Conservation (phyloP, 2,329 filamentous ascomycete genomes). For the Metarhizium humberi region DNA sequence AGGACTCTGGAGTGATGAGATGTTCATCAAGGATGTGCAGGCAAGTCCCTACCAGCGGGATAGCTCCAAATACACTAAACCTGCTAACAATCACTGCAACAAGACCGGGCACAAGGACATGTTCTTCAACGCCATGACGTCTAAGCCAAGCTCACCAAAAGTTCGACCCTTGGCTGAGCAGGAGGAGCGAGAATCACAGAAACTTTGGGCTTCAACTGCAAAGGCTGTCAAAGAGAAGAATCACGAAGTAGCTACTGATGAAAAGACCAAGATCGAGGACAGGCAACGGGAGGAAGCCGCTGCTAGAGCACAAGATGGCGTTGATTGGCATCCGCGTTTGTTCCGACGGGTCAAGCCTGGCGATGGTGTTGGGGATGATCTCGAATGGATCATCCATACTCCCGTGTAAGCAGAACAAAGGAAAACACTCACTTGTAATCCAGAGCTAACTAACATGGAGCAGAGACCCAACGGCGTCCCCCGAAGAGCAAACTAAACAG, state of each 20-base stretch:
- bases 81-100: not conserved
- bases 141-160: conserved; percentile 65
- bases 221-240: conserved; percentile 76
- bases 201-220: conserved; percentile 73
- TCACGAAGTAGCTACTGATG: conserved; percentile 81
- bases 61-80: not conserved
- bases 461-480: conserved; percentile 36
- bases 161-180: conserved; percentile 78
- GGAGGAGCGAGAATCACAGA: conserved; percentile 81
- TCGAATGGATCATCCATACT: conserved; percentile 93
- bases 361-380: conserved; percentile 75
- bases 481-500: conserved; percentile 66
- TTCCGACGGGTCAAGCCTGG: conserved; percentile 70
- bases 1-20: conserved; percentile 88
- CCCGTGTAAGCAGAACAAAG: conserved; percentile 52
- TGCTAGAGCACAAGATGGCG: conserved; percentile 62
- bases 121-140: conserved; percentile 76
- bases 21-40: conserved; percentile 77
- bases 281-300: conserved; percentile 83
- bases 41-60: conserved; percentile 34
- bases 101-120: conserved; percentile 83
- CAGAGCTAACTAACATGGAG: conserved; percentile 12
- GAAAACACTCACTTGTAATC: not conserved
- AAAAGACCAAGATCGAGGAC: conserved; percentile 95
- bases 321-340: conserved; percentile 81